Evolutionary conservation across 768 basidiomycete genomes (phyloP).

Genomic region (Saitozyma podzolica): DNA sequence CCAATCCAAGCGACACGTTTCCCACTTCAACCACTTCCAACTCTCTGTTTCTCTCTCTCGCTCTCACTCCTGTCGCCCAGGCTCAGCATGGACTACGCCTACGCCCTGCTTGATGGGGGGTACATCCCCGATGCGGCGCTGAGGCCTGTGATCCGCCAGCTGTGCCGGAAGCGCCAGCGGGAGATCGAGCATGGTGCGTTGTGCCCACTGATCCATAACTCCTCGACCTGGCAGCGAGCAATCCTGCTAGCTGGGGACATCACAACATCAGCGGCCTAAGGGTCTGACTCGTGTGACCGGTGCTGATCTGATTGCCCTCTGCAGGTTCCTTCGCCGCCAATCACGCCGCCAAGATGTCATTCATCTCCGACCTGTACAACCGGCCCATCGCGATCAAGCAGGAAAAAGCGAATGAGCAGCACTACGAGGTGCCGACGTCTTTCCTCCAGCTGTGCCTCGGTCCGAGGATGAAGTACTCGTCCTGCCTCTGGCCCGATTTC

Average conservation of each 20-base stretch:
- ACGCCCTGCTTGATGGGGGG: slow-evolving; percentile 56
- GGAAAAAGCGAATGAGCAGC: slow-evolving; percentile 71
- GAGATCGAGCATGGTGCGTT: slow-evolving; percentile 65
- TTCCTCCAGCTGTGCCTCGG: slow-evolving; percentile 70
- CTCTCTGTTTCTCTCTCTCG: no score
- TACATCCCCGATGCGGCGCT: slow-evolving; percentile 65
- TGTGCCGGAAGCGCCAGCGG: slow-evolving; percentile 61
- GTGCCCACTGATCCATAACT: not conserved
- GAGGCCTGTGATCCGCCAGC: slow-evolving; percentile 57
- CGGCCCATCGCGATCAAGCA: slow-evolving; percentile 65
- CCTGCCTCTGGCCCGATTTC: slow-evolving; percentile 66
- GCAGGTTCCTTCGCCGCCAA: slow-evolving; percentile 58
- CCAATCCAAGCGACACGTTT: no score
- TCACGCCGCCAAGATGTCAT: slow-evolving; percentile 67
- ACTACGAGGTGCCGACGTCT: slow-evolving; percentile 63
- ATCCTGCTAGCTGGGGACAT: no score
- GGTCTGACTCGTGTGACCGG: slow-evolving; percentile 2
- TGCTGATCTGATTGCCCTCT: not conserved
- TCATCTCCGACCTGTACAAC: slow-evolving; percentile 62
- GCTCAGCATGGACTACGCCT: slow-evolving; percentile 41
- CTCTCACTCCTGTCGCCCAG: no score
- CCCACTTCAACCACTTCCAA: no score
- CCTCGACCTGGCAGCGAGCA: no score
- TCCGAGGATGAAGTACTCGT: slow-evolving; percentile 67
- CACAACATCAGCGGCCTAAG: not conserved